Conservation (phyloP, 2,329 filamentous ascomycete genomes). For the Dothistroma septosporum region DNA sequence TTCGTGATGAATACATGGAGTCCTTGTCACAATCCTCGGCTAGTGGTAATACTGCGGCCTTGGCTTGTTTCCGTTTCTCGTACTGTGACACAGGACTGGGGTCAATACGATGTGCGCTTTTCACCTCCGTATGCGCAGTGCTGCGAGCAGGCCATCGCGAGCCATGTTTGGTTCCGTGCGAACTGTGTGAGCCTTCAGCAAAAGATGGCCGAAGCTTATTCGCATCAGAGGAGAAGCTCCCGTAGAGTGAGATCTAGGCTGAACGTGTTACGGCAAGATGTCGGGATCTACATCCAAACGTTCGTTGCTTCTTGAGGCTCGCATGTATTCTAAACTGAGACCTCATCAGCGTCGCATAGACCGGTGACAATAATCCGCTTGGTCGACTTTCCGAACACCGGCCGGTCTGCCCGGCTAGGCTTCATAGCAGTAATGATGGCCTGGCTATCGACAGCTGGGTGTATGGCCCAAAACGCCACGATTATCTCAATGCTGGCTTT, state of each 20-base stretch:
- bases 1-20: background rate
- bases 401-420: slow-evolving; percentile 9
- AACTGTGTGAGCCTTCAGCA: background rate
- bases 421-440: slow-evolving; percentile 12
- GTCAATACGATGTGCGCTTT: background rate
- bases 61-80: background rate
- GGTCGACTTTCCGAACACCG: slow-evolving; percentile 14
- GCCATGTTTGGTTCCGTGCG: background rate
- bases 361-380: slow-evolving; percentile 9
- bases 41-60: background rate
- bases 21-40: background rate
- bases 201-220: background rate
- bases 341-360: background rate
- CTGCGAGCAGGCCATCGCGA: background rate
- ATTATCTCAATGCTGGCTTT: slow-evolving; percentile 11
- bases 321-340: background rate
- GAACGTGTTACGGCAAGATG: background rate
- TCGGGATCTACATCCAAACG: background rate
- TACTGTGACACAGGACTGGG: background rate
- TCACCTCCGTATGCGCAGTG: background rate
- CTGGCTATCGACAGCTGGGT: slow-evolving; percentile 13
- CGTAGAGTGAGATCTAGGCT: background rate
- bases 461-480: slow-evolving; percentile 20
- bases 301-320: background rate
- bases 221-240: background rate